A percentile compares a stretch with the other conserved stretches of the same genome.
These are phyloP conservation scores for Cubamyces lactineus DNA, from an alignment of 768 basidiomycete species.

Conservation along the genomic window DNA sequence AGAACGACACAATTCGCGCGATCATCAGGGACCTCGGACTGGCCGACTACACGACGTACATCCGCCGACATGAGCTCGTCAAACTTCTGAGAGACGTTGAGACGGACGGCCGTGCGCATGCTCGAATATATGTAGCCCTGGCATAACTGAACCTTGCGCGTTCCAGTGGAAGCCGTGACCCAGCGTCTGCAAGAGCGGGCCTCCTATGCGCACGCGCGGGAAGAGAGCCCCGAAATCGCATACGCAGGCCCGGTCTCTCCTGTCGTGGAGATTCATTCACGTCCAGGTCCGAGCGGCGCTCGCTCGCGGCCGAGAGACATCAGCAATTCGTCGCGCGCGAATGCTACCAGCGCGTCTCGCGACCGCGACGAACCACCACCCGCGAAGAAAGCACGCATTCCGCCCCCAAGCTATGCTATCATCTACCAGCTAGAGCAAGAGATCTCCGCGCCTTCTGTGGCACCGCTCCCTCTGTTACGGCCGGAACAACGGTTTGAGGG, in stretches of 20 bases:
- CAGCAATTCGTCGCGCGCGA: neutral
- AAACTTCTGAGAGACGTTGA: conserved; percentile 29
- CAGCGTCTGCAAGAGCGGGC: conserved; percentile 12
- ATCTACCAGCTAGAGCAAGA: conserved; percentile 14
- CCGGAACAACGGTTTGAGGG: conserved; percentile 5
- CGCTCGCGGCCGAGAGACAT: neutral
- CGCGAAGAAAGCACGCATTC: conserved; percentile 7
- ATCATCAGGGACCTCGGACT: conserved; percentile 32
- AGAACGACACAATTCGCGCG: conserved; percentile 30
- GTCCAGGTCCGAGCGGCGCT: neutral
- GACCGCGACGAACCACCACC: neutral
- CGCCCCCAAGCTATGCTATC: conserved; percentile 15
- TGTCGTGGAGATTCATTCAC: neutral
- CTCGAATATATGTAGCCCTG: neutral
- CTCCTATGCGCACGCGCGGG: neutral
- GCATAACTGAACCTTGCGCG: neutral
- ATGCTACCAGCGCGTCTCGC: neutral
- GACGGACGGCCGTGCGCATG: conserved; percentile 28
- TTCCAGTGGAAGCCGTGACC: conserved; percentile 2
- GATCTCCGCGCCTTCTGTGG: conserved; percentile 1
- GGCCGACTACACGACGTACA: conserved; percentile 17
- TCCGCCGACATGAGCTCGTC: conserved; percentile 28
- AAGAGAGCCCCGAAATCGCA: conserved; percentile 9
- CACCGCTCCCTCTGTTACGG: neutral
- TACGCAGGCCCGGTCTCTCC: conserved; percentile 4